Evolutionary conservation across 1,284 basidiomycete species (phyloP).

Genomic region (Lentinula novae-zelandiae): DNA sequence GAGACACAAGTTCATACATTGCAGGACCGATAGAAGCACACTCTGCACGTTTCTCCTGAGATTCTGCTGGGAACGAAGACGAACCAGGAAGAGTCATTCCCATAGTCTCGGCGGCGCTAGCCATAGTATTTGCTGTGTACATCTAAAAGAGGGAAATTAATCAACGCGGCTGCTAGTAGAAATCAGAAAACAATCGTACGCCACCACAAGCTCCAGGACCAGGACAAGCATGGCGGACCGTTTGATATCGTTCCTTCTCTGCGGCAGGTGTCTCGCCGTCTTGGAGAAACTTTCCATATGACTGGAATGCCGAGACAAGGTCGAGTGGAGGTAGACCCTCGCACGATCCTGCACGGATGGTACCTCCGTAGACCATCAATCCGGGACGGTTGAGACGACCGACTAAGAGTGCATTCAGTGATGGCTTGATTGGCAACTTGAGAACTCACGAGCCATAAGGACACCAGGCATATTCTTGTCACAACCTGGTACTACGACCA

Average conservation of each 20-base stretch:
- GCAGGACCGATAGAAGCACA: constrained; percentile 76
- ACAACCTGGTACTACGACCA: constrained; percentile 94
- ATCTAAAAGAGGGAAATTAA: constrained; percentile 48
- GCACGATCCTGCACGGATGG: constrained; percentile 88
- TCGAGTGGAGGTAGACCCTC: constrained; percentile 80
- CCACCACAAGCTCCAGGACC: constrained; percentile 96
- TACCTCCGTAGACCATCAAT: constrained; percentile 96
- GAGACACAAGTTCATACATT: constrained; percentile 84
- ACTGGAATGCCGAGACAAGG: constrained; percentile 93
- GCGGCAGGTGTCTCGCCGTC: constrained; percentile 84
- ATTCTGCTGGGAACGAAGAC: constrained; percentile 92
- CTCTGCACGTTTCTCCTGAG: constrained; percentile 82
- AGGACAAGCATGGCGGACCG: constrained; percentile 89
- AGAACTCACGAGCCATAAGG: constrained; percentile 81
- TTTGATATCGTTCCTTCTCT: constrained; percentile 78
- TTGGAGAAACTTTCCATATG: constrained; percentile 90
- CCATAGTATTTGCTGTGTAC: constrained; percentile 98
- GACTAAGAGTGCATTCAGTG: constrained; percentile 42
- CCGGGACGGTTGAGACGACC: constrained; percentile 93
- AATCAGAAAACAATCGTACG: constrained; percentile 43
- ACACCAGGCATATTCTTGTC: constrained; percentile 99
- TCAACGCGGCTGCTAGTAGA: constrained; percentile 14
- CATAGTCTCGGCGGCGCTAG: constrained; percentile 86
- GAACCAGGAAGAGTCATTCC: constrained; percentile 98
- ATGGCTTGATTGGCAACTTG: constrained; percentile 14